A percentile compares a stretch with the other conserved stretches of the same genome.
These are phyloP conservation scores for Talaromyces liani DNA, from an alignment of 495 filamentous ascomycete species.

Conservation along the genomic window DNA sequence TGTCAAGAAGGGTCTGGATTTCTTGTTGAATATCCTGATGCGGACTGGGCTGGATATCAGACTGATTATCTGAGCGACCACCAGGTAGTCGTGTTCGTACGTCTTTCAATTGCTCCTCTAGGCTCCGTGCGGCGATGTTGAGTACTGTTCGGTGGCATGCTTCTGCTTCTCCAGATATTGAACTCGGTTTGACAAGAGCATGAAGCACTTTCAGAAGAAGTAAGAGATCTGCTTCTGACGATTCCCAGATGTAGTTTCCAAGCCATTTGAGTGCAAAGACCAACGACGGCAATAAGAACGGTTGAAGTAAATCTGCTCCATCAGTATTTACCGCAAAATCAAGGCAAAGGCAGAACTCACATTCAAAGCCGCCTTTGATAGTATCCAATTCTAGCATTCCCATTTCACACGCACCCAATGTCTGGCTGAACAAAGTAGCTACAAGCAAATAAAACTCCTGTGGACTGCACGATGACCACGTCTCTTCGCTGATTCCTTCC, in stretches of 20 bases:
- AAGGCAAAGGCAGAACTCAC: constrained; percentile 36
- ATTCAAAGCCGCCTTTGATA: constrained; percentile 84
- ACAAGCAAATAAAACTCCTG: constrained; percentile 93
- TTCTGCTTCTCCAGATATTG: constrained; percentile 72
- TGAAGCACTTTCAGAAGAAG: constrained; percentile 63
- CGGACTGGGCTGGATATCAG: background rate
- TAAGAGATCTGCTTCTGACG: constrained; percentile 46
- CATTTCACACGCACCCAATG: constrained; percentile 64
- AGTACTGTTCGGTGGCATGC: constrained; percentile 77
- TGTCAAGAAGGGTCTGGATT: constrained; percentile 62
- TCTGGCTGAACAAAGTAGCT: constrained; percentile 80
- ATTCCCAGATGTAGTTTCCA: constrained; percentile 72
- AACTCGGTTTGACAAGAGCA: constrained; percentile 65
- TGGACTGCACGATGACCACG: constrained; percentile 85
- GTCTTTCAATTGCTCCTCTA: constrained; percentile 68
- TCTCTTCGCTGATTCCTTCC: constrained; percentile 77
- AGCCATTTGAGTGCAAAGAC: constrained; percentile 77
- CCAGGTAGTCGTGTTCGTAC: constrained; percentile 62
- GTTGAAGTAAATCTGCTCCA: constrained; percentile 67
- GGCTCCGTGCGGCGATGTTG: constrained; percentile 67
- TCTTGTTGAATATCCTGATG: constrained; percentile 5
- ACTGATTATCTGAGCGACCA: constrained; percentile 39
- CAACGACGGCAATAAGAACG: constrained; percentile 82
- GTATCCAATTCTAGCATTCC: constrained; percentile 67
- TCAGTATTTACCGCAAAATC: background rate